Evolutionary conservation across 768 basidiomycete genomes (phyloP).

Genomic region (Rubroboletus pulcherrimus): DNA sequence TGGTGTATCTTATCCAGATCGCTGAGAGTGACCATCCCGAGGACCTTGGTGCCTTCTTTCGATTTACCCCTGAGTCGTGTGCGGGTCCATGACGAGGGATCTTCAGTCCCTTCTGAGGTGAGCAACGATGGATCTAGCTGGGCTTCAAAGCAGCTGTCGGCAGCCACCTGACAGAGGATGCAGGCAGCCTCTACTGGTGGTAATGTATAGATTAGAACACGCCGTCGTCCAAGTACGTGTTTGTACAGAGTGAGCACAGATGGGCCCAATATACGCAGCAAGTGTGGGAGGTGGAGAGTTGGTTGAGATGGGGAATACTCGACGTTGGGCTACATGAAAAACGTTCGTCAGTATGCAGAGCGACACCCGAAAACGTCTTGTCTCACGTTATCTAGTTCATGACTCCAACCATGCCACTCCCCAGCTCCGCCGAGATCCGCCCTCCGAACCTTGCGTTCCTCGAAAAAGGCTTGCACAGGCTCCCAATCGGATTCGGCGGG

Average conservation of each 20-base stretch:
- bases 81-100: conserved; percentile 29
- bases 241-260: conserved; percentile 78
- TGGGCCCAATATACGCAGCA: conserved; percentile 74
- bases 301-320: conserved; percentile 40
- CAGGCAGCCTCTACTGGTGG: conserved; percentile 81
- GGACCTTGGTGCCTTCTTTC: conserved; percentile 56
- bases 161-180: conserved; percentile 56
- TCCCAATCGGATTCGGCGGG: conserved; percentile 59
- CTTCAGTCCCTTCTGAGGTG: conserved; percentile 20
- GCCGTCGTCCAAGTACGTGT: conserved; percentile 65
- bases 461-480: conserved; percentile 59
- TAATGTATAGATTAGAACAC: conserved; percentile 76
- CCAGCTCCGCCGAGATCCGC: conserved; percentile 53
- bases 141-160: conserved; percentile 60
- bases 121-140: conserved; percentile 27
- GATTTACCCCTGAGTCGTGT: conserved; percentile 38
- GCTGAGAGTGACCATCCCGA: conserved; percentile 77
- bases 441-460: conserved; percentile 50
- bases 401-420: conserved; percentile 65
- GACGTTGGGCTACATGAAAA: conserved; percentile 24
- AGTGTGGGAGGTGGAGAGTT: conserved; percentile 67
- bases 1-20: conserved; percentile 61
- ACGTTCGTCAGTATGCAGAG: neutral
- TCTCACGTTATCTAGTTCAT: conserved; percentile 57
- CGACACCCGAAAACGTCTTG: neutral